Conservation (phyloP, 2,329 filamentous ascomycete genomes). For the Grosmannia serpens region DNA sequence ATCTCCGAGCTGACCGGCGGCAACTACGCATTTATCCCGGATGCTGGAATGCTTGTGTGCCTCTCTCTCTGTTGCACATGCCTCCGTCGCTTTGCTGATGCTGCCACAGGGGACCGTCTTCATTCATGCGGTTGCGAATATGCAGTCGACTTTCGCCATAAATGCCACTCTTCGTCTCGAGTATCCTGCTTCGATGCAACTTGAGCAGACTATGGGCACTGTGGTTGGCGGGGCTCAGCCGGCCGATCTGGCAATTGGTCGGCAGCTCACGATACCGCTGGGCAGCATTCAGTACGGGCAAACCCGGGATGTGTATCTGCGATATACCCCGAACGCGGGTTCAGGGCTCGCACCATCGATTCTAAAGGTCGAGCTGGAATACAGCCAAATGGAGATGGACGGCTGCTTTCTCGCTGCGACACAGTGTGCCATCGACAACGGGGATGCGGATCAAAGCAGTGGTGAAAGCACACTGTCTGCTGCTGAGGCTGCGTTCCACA, state of each 20-base stretch:
- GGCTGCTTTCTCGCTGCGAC: background rate
- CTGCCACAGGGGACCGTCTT: constrained; percentile 38
- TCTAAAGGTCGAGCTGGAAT: constrained; percentile 24
- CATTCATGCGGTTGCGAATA: constrained; percentile 48
- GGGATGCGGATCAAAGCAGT: background rate
- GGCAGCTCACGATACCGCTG: constrained; percentile 27
- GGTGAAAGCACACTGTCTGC: constrained; percentile 14
- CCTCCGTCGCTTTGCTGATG: background rate
- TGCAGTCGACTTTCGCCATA: constrained; percentile 46
- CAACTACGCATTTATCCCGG: constrained; percentile 50
- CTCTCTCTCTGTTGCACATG: background rate
- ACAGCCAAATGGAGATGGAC: constrained; percentile 17
- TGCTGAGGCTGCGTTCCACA: constrained; percentile 36
- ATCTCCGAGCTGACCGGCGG: constrained; percentile 46
- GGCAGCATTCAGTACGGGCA: constrained; percentile 51
- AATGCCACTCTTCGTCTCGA: constrained; percentile 30
- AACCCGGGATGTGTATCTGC: constrained; percentile 42
- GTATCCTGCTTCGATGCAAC: constrained; percentile 22
- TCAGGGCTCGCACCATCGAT: background rate
- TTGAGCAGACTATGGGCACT: constrained; percentile 28
- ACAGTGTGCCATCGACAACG: background rate
- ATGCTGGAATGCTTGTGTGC: constrained; percentile 46
- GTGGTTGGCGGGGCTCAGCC: constrained; percentile 25
- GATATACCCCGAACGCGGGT: constrained; percentile 16
- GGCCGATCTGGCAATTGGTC: background rate